Conservation (phyloP, 306 rosid genomes). For the Betula pendula region DNA sequence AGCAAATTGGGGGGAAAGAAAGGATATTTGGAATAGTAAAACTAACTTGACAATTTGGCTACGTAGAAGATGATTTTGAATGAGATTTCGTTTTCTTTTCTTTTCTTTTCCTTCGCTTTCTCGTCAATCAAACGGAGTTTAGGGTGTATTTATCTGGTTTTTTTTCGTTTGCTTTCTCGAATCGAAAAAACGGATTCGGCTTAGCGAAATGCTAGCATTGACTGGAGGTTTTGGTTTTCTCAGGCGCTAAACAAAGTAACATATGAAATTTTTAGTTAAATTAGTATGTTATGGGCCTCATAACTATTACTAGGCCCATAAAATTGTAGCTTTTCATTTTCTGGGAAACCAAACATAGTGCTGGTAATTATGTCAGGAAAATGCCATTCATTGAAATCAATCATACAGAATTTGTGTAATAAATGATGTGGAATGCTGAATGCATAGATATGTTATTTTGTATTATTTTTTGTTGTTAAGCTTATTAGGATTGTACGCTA, state of each 20-base stretch:
- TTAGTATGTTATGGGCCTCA: too few relatives aligned
- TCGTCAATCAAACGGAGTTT: background rate
- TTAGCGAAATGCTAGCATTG: background rate
- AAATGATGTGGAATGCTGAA: background rate
- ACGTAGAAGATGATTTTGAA: background rate
- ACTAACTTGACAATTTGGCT: background rate
- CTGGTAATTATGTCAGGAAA: background rate
- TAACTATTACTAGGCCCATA: too few relatives aligned
- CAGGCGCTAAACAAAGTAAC: background rate
- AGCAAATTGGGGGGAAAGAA: background rate
- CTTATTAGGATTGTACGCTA: background rate
- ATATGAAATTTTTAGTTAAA: background rate
- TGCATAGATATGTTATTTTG: background rate
- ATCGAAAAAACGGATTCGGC: background rate
- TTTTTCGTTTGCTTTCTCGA: too few relatives aligned
- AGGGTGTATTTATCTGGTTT: constrained; percentile 7
- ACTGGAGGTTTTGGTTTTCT: background rate
- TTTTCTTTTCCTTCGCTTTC: background rate
- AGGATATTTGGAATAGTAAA: background rate
- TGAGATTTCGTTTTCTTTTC: background rate
- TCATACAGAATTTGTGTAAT: background rate
- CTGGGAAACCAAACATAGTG: background rate
- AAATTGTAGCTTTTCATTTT: background rate
- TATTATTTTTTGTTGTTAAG: background rate
- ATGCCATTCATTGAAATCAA: background rate